These are phyloP conservation scores for Schizothecium vesticola DNA, from an alignment of 495 filamentous ascomycete genomes.

Conservation along the genomic window DNA sequence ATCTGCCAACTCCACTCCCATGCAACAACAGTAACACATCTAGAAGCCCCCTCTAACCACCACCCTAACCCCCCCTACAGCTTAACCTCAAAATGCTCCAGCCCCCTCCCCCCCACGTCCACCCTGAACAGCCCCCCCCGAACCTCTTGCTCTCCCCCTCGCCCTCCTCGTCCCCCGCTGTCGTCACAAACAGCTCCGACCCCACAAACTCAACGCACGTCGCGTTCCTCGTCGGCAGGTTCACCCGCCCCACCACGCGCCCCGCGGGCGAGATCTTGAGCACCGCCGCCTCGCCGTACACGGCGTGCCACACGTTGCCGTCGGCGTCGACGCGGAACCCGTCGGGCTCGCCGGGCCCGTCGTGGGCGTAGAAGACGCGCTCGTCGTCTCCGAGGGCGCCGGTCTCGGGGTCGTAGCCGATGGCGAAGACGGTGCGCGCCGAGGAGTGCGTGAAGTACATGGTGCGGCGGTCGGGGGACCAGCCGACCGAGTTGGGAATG, in stretches of 20 bases:
- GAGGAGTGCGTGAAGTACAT: constrained; percentile 83
- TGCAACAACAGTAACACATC: too few species aligned
- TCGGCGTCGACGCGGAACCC: constrained; percentile 69
- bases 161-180: constrained; percentile 55
- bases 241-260: constrained; percentile 59
- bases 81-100: constrained; percentile 54
- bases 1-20: neutral
- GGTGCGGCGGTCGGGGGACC: constrained; percentile 61
- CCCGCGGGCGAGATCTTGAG: constrained; percentile 61
- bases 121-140: constrained; percentile 60
- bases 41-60: neutral
- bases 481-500: constrained; percentile 87
- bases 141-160: constrained; percentile 55
- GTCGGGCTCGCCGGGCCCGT: constrained; percentile 61
- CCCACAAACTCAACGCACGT: constrained; percentile 71
- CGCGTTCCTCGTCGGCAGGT: constrained; percentile 60
- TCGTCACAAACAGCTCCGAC: constrained; percentile 70
- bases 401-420: constrained; percentile 61
- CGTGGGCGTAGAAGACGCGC: constrained; percentile 60
- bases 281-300: constrained; percentile 65
- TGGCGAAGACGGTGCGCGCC: constrained; percentile 64
- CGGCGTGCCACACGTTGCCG: constrained; percentile 71
- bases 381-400: constrained; percentile 64
- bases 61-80: constrained; percentile 14
- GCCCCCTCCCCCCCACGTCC: constrained; percentile 59